These are phyloP conservation scores for Auriscalpium orientale DNA, from an alignment of 768 basidiomycete genomes.

Conservation along the genomic window DNA sequence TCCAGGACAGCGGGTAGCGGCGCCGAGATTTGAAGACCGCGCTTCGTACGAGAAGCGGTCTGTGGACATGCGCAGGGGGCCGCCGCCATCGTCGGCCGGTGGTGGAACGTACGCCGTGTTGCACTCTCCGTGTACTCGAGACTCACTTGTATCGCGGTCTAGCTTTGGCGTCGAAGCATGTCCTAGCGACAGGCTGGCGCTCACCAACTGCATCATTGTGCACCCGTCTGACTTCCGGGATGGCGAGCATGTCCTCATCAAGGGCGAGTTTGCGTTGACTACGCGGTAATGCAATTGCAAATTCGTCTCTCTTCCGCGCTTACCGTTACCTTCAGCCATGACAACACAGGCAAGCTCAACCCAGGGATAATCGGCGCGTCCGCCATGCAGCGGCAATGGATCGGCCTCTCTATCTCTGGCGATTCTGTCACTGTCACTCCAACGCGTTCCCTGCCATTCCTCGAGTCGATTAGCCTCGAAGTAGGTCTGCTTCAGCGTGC, in stretches of 20 bases:
- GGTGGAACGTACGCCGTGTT: constrained; percentile 16
- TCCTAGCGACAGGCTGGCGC: constrained; percentile 42
- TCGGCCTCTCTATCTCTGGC: constrained; percentile 71
- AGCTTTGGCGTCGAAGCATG: constrained; percentile 20
- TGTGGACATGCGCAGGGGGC: constrained; percentile 12
- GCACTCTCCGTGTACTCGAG: neutral
- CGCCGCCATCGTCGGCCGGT: constrained; percentile 7
- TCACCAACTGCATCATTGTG: constrained; percentile 78
- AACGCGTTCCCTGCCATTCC: constrained; percentile 46
- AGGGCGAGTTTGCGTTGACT: constrained; percentile 64
- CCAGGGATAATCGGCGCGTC: constrained; percentile 73
- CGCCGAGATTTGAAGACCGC: constrained; percentile 22
- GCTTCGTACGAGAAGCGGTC: constrained; percentile 23
- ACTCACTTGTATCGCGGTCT: neutral
- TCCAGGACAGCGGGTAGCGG: constrained; percentile 14
- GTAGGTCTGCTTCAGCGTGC: constrained; percentile 53
- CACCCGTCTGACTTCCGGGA: constrained; percentile 68
- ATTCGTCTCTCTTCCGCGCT: neutral
- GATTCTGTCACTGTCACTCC: constrained; percentile 69
- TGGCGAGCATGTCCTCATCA: constrained; percentile 70
- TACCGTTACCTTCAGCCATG: constrained; percentile 44
- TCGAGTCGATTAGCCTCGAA: constrained; percentile 78
- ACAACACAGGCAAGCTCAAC: constrained; percentile 63
- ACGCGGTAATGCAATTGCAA: constrained; percentile 45
- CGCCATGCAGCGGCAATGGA: constrained; percentile 80